These are phyloP conservation scores for Gaertneriomyces semiglobifer DNA, from an alignment of 192 early-diverging fungal genomes.

Conservation along the genomic window DNA sequence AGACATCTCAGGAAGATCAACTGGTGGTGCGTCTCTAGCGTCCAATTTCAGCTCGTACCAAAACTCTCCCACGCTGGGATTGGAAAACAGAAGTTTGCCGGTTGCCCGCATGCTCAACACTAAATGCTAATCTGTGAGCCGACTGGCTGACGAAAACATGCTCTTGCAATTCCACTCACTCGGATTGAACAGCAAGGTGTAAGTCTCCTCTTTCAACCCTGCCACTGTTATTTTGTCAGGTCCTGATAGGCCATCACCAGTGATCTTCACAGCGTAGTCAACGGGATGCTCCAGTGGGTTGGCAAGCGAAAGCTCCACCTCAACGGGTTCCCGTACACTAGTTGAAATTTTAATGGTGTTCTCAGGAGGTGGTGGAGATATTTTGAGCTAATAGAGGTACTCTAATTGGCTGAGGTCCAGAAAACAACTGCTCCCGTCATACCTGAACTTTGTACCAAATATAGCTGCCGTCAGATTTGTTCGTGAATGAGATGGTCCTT, in stretches of 20 bases:
- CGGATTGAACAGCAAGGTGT: constrained; percentile 41
- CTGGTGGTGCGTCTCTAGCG: constrained; percentile 39
- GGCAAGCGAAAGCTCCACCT: constrained; percentile 33
- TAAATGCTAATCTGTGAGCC: not conserved
- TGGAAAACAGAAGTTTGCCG: constrained; percentile 41
- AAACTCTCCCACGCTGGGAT: constrained; percentile 48
- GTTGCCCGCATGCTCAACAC: constrained; percentile 26
- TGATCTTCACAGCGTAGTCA: constrained; percentile 26
- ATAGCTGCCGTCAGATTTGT: constrained; percentile 39
- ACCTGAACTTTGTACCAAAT: constrained; percentile 46
- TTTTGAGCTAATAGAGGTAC: constrained; percentile 6
- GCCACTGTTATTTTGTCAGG: constrained; percentile 15
- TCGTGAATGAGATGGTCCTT: constrained; percentile 43
- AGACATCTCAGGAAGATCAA: constrained; percentile 32
- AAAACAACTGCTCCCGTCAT: not conserved
- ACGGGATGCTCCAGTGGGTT: constrained; percentile 41
- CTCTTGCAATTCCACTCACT: constrained; percentile 25
- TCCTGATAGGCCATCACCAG: constrained; percentile 38
- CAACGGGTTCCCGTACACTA: constrained; percentile 29
- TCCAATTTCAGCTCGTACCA: constrained; percentile 47
- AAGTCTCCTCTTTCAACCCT: constrained; percentile 31
- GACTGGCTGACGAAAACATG: not conserved
- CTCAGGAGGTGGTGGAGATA: constrained; percentile 36
- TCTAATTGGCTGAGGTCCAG: too few species aligned
- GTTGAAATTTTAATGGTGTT: constrained; percentile 33